Base-by-base conservation (phyloP, 768 basidiomycete genomes). In the Lyophyllum atratum region DNA sequence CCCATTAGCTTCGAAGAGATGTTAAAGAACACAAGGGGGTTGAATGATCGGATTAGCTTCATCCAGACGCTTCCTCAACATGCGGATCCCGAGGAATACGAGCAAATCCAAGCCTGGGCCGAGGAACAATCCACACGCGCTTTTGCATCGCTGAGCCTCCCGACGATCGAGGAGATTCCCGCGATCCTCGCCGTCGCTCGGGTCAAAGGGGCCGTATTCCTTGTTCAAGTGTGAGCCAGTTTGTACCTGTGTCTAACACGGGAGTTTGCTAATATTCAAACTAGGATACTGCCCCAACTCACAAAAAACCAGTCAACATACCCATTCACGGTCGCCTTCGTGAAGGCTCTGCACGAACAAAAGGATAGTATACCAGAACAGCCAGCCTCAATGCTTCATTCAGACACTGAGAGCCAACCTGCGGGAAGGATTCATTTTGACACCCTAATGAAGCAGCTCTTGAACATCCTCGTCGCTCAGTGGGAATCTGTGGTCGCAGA, bases 221-320 rank as follows among this genome's bases (percentile, higher is more conserved):
- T 74, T 37, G 40, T 37, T 2, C 59, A 62, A 22, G 43, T 62
- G 71, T 73, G 57, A 19, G 72, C 61, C 14, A 33, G 19, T 61
- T 8, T 31, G 1, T 28, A 10, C 21, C 11, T 0, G 9, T 42
- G 6, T 17, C n/a, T n/a, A 31, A 37, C 34, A 3, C 34, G 34
- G 48, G 15, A 48, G 19, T 9, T 15, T 56, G 22, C 7, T 31
- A 28, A 67, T 46, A 31, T 12, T n/a, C 25, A 10, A 21, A 21
- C 8, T n/a, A 62, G 72, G 11, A 58, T 71, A 25, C 52, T 71
- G 15, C 68, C 69, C 1, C 65, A 68, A 40, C n/a, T 72, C 10
- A 17, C 55, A 9, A 62, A 60, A 43, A 64, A 54, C 37, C 29
- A 50, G 2, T 48, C 64, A 17, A 62, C 50, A 22, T 72, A 64